Evolutionary conservation across 495 filamentous ascomycete species (phyloP), one percentile per base, ranked within the genome.

Genomic region (Podospora comata): DNA sequence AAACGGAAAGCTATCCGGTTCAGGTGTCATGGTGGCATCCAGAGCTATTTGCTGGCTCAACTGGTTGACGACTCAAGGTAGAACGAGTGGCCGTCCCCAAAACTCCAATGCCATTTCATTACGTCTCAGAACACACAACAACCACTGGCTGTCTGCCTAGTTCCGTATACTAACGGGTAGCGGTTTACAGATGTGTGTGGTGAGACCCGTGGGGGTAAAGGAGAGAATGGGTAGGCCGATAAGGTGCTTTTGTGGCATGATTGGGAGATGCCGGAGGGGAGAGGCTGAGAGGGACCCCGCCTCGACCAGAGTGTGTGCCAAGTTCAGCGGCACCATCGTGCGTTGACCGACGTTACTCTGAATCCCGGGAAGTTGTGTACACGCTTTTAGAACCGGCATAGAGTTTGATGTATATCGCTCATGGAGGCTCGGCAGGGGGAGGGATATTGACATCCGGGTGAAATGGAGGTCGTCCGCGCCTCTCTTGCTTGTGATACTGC

Each of bases 191-290:
- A 59, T 56, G 34, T 59, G 67, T 66, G 67, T 58, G 13, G 64
- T 27, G 62, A 63, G 59, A 44, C 48, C 44, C 69, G 72, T 73
- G 72, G 72, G 72, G 72, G 72, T 69, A 34, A 34, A 60, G 16
- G 34, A 68, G 55, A 32, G 67, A 67, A 66, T 64, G 60, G 69
- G 67, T n/a, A 62, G 54, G 13, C n/a, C 56, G 68, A 70, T 70
- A 73, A 66, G 63, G 60, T 44, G 59, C 54, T 62, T 30, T 54
- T 48, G 66, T 62, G 30, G 53, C 61, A 59, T 67, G 66, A 64
- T 67, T 63, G 65, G 59, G 66, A 54, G 57, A 54, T 63, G 57
- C 27, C 30, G 18, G 69, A 62, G 59, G 13, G 30, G 20, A 64
- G 62, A 59, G 64, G 62, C 65, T 65, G 65, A 65, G 34, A 26